These are phyloP conservation scores for Apiosordaria backusii DNA, from an alignment of 495 filamentous ascomycete genomes.

Conservation along the genomic window DNA sequence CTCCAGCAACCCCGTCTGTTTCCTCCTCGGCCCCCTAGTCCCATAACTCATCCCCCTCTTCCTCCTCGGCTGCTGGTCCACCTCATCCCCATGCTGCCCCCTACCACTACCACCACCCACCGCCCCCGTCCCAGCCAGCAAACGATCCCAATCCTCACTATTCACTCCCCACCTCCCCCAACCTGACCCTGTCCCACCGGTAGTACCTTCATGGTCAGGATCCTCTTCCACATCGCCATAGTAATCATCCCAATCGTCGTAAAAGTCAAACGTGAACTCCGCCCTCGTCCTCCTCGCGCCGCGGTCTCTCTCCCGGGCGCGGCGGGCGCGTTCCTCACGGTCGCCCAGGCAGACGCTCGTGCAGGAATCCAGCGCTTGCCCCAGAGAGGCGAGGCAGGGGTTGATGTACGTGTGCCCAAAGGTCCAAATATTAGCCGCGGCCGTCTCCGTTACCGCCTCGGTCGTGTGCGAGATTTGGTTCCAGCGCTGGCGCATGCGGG, in stretches of 20 bases:
- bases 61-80: slow-evolving; percentile 63
- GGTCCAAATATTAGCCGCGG: slow-evolving; percentile 82
- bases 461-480: slow-evolving; percentile 90
- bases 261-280: slow-evolving; percentile 92
- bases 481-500: slow-evolving; percentile 87
- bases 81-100: slow-evolving; percentile 34
- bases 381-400: slow-evolving; percentile 70
- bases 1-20: slow-evolving; percentile 45
- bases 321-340: slow-evolving; percentile 68
- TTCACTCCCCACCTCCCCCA: slow-evolving; percentile 57
- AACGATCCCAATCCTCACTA: slow-evolving; percentile 81
- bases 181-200: slow-evolving; percentile 25
- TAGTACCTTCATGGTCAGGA: slow-evolving; percentile 54
- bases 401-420: slow-evolving; percentile 81
- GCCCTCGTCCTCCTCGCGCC: slow-evolving; percentile 57
- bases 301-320: slow-evolving; percentile 54
- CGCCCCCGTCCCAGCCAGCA: slow-evolving; percentile 72
- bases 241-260: slow-evolving; percentile 94
- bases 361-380: slow-evolving; percentile 63
- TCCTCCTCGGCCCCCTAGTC: slow-evolving; percentile 64
- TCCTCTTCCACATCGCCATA: slow-evolving; percentile 26
- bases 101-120: slow-evolving; percentile 29
- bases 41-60: slow-evolving; percentile 89
- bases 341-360: slow-evolving; percentile 67
- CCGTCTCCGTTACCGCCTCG: slow-evolving; percentile 86